Evolutionary conservation across 2,329 filamentous ascomycete genomes (phyloP), one percentile per base, ranked within the genome.

Genomic region (Fusarium multiceps): DNA sequence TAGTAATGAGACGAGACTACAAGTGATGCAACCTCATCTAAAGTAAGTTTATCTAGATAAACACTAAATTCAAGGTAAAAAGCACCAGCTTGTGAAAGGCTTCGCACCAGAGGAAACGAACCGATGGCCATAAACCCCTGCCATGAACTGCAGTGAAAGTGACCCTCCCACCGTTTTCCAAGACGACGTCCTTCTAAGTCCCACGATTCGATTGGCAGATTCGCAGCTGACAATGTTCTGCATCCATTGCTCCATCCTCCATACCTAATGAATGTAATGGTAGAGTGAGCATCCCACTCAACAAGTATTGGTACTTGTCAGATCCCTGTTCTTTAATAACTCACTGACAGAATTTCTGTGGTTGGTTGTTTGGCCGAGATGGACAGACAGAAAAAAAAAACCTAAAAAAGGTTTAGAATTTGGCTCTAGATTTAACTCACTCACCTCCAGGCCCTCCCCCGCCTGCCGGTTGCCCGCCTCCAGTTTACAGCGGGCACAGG

Each of bases 221-320:
- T 34, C 49, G 46, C 51, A 71, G 67, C 58, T 68, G 67, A 68
- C 59, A 71, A 70, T 64, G 67, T 68, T 49, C 63, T 68, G 67
- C 63, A 71, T 53, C 34, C 23, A 25, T 53, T 53, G 34, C 25
- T 53, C 25, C 25, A 53, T 53, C 47, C 49, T 41, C 23, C 16
- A 37, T 42, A n/a, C n/a, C n/a, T n/a, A 25, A 53, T 42, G 34
- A 34, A 58, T 49, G 28, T 34, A 21, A 34, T 28, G 37, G 49
- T 50, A 60, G 37, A 57, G 43, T 55, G 50, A 51, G 25, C 28
- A 46, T 45, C 45, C 45, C 23, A 58, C 45, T 59, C 55, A n/a
- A 14, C 45, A 67, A 63, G 62, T 69, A 69, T 57, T 27, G 40
- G 42, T 70, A 69, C 67, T 50, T 58, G 6, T 13, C 20, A 6